phyloP scores from a whole-genome alignment of 2,329 filamentous ascomycete genomes.

The Aspergillus tubingensis region DNA sequence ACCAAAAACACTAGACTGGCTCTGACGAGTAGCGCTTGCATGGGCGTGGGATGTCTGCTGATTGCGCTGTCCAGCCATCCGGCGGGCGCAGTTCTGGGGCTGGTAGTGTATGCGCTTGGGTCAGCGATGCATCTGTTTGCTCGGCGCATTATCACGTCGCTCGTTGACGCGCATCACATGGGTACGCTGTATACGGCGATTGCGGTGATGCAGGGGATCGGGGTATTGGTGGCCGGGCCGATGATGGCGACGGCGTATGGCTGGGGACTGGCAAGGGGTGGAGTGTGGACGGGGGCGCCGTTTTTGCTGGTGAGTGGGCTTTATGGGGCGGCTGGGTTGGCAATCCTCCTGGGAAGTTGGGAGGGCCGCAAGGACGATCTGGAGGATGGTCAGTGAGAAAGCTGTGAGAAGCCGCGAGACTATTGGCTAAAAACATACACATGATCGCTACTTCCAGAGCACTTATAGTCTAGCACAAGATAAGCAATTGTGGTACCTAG shows the following conservation, averaged over 20 bases:
- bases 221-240: conserved; percentile 27
- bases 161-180: conserved; percentile 29
- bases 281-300: background rate
- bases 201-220: conserved; percentile 26
- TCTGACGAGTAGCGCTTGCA: background rate
- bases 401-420: background rate
- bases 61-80: conserved; percentile 4
- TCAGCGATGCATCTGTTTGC: conserved; percentile 23
- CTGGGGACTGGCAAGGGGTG: background rate
- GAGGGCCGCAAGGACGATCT: background rate
- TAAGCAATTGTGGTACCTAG: no score
- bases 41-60: background rate
- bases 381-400: background rate
- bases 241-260: background rate
- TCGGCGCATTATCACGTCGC: conserved; percentile 30
- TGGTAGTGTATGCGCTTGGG: conserved; percentile 28
- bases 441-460: no score
- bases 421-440: background rate
- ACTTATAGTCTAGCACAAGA: no score
- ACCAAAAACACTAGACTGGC: background rate
- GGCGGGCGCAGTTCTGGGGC: conserved; percentile 19
- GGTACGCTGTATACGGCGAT: conserved; percentile 33
- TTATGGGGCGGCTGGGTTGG: background rate
- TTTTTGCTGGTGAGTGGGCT: background rate
- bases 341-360: background rate